These are phyloP conservation scores for Karstenula rhodostoma DNA, from an alignment of 2,329 filamentous ascomycete species.

Conservation along the genomic window DNA sequence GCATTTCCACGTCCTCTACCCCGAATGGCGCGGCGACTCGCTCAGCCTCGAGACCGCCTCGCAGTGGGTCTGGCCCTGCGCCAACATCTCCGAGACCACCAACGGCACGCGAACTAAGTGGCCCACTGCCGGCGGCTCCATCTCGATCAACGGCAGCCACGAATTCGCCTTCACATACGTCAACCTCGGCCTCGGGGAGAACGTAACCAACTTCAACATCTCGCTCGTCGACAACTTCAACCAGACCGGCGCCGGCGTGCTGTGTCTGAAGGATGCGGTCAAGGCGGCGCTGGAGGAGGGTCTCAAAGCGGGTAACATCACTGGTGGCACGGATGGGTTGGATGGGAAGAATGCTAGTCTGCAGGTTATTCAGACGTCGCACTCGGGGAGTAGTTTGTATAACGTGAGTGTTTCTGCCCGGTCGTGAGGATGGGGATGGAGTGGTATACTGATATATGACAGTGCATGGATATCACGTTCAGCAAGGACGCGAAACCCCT, in stretches of 20 bases:
- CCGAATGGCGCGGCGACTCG: constrained; percentile 54
- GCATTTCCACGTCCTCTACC: constrained; percentile 54
- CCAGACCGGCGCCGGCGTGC: constrained; percentile 58
- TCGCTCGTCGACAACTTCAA: constrained; percentile 55
- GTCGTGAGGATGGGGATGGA: neutral
- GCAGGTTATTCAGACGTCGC: constrained; percentile 55
- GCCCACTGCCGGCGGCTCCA: constrained; percentile 55
- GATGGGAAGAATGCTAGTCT: constrained; percentile 54
- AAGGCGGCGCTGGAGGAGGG: constrained; percentile 26
- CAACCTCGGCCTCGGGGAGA: constrained; percentile 55
- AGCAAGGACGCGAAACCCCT: constrained; percentile 49
- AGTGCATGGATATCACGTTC: constrained; percentile 58
- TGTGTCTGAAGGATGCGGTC: constrained; percentile 51
- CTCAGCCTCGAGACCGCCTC: constrained; percentile 43
- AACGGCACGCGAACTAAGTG: constrained; percentile 56
- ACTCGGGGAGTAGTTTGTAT: constrained; percentile 53
- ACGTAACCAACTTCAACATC: constrained; percentile 56
- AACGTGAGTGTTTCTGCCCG: constrained; percentile 44
- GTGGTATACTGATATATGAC: constrained; percentile 16
- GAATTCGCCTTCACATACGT: constrained; percentile 56
- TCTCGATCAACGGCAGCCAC: constrained; percentile 53
- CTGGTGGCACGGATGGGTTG: constrained; percentile 23
- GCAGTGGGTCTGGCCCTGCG: constrained; percentile 54
- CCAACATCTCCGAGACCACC: constrained; percentile 50
- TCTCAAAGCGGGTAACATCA: constrained; percentile 26